phyloP scores from a whole-genome alignment of 768 basidiomycete species.

The Dacryopinax primogenitus region DNA sequence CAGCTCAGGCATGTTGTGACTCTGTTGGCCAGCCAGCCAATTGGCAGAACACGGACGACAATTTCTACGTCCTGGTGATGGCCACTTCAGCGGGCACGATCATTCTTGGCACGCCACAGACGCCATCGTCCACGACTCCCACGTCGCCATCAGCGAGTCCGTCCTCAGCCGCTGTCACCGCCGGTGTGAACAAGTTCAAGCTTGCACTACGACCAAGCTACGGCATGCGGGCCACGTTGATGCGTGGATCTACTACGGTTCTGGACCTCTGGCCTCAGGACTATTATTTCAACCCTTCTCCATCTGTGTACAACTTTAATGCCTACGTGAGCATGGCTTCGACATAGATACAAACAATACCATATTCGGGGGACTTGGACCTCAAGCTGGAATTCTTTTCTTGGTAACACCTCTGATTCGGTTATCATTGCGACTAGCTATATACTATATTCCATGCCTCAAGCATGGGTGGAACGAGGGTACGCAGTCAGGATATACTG shows the following conservation, averaged over 20 bases:
- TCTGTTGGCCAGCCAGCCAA: slow-evolving; percentile 23
- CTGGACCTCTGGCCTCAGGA: slow-evolving; percentile 37
- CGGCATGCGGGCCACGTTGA: slow-evolving; percentile 35
- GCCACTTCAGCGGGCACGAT: slow-evolving; percentile 45
- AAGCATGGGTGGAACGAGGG: too few species aligned
- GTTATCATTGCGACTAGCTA: too few species aligned
- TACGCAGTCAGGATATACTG: background rate
- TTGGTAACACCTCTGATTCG: too few species aligned
- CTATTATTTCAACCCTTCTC: slow-evolving; percentile 44
- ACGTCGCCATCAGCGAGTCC: slow-evolving; percentile 30
- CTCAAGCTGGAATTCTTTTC: too few species aligned
- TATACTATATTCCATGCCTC: too few species aligned
- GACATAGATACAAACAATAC: slow-evolving; percentile 8
- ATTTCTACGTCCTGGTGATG: slow-evolving; percentile 56
- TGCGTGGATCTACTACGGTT: slow-evolving; percentile 36
- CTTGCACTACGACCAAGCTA: slow-evolving; percentile 39
- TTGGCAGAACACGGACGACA: slow-evolving; percentile 46
- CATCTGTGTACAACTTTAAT: slow-evolving; percentile 57
- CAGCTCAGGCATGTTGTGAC: slow-evolving; percentile 32
- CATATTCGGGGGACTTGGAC: too few species aligned
- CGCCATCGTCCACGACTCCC: slow-evolving; percentile 30
- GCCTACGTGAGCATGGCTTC: slow-evolving; percentile 35
- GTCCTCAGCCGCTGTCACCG: slow-evolving; percentile 32
- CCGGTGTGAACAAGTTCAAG: slow-evolving; percentile 51
- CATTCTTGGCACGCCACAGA: slow-evolving; percentile 36